phyloP scores from a whole-genome alignment of 495 filamentous ascomycete species.

The Friedmanniomyces endolithicus region DNA sequence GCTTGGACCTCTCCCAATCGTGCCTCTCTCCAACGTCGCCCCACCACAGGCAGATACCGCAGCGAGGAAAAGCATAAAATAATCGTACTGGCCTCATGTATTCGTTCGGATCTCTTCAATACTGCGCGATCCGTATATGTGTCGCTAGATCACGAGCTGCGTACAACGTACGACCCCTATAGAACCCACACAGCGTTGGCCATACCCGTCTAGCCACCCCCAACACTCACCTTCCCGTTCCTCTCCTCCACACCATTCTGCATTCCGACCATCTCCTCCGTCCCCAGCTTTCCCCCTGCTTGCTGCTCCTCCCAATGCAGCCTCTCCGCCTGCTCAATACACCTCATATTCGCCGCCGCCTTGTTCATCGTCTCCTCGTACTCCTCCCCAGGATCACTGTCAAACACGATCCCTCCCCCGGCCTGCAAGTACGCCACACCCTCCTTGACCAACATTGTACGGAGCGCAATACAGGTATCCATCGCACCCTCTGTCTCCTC shows the following conservation, averaged over 20 bases:
- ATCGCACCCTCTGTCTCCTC: slow-evolving; percentile 59
- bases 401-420: slow-evolving; percentile 89
- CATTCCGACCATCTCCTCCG: slow-evolving; percentile 1
- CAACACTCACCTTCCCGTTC: slow-evolving; percentile 5
- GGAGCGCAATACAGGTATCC: slow-evolving; percentile 96
- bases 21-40: too few species aligned
- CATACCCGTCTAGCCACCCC: slow-evolving; percentile 6
- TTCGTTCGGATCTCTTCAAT: too few species aligned
- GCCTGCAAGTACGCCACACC: slow-evolving; percentile 86
- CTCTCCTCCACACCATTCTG: neutral
- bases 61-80: too few species aligned
- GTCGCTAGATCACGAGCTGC: too few species aligned
- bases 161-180: too few species aligned
- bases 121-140: too few species aligned
- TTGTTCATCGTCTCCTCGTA: slow-evolving; percentile 98
- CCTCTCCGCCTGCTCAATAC: slow-evolving; percentile 72
- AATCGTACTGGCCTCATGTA: too few species aligned
- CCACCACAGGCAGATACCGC: too few species aligned
- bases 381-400: slow-evolving; percentile 87
- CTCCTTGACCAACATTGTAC: slow-evolving; percentile 92
- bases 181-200: too few species aligned
- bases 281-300: slow-evolving; percentile 9
- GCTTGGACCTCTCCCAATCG: too few species aligned
- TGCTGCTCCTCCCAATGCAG: slow-evolving; percentile 45
- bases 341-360: slow-evolving; percentile 73